A percentile compares a stretch with the other conserved stretches of the same genome.
Evolutionary conservation across 805 yeast genomes (phyloP).

Genomic region (Starmerella roubikii): DNA sequence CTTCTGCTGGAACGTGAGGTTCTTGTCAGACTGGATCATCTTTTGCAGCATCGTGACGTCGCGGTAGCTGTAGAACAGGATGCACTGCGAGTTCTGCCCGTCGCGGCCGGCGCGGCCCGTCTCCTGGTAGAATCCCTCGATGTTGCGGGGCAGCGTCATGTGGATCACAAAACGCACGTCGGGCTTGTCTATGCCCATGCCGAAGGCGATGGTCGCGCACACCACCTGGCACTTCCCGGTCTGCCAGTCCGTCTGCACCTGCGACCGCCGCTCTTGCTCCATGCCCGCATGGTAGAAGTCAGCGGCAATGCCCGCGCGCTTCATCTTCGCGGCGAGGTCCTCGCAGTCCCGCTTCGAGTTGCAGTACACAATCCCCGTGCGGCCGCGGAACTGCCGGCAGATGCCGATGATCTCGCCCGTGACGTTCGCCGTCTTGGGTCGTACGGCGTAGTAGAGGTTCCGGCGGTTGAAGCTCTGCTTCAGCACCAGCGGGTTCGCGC

Average conservation of each 20-base stretch:
- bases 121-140: conserved; percentile 96
- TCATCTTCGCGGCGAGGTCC: conserved; percentile 50
- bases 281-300: conserved; percentile 92
- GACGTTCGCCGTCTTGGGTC: conserved; percentile 34
- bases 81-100: conserved; percentile 69
- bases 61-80: conserved; percentile 63
- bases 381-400: conserved; percentile 34
- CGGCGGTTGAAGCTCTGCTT: conserved; percentile 88
- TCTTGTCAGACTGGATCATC: conserved; percentile 65
- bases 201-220: conserved; percentile 96
- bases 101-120: conserved; percentile 98
- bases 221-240: conserved; percentile 54
- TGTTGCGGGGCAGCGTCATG: conserved; percentile 70
- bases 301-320: conserved; percentile 42
- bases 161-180: conserved; percentile 90
- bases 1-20: conserved; percentile 46
- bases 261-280: conserved; percentile 56
- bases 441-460: conserved; percentile 66
- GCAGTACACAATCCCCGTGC: conserved; percentile 85
- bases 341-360: conserved; percentile 85
- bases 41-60: conserved; percentile 69
- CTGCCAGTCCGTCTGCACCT: conserved; percentile 79
- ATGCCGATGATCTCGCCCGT: conserved; percentile 12
- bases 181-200: conserved; percentile 97
- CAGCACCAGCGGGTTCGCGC: conserved; percentile 44